phyloP scores from a whole-genome alignment of 2,329 filamentous ascomycete species.

The Fusarium cyanostomum region DNA sequence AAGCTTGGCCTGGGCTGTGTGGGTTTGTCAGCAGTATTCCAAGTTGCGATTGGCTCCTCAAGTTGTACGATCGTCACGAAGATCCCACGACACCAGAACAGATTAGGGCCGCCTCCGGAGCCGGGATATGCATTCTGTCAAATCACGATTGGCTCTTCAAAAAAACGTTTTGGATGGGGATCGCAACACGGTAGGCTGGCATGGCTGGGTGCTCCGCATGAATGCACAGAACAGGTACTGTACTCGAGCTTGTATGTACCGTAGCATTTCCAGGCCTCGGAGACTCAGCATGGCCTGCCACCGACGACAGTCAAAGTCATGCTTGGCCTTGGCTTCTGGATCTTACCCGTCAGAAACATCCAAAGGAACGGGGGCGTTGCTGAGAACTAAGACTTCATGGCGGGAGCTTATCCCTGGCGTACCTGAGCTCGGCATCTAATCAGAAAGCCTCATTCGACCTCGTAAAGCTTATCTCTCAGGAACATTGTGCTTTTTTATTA shows the following conservation, averaged over 20 bases:
- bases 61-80: slow-evolving; percentile 41
- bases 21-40: slow-evolving; percentile 38
- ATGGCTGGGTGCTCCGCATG: slow-evolving; percentile 19
- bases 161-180: slow-evolving; percentile 26
- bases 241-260: slow-evolving; percentile 13
- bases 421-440: slow-evolving; percentile 31
- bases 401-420: slow-evolving; percentile 31
- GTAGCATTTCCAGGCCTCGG: slow-evolving; percentile 24
- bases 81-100: slow-evolving; percentile 42
- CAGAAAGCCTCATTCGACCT: slow-evolving; percentile 13
- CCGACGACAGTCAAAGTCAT: slow-evolving; percentile 30
- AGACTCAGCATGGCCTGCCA: slow-evolving; percentile 28
- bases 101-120: slow-evolving; percentile 40
- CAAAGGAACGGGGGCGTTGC: slow-evolving; percentile 15
- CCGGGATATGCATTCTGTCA: slow-evolving; percentile 27
- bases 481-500: neutral
- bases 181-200: slow-evolving; percentile 12
- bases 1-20: slow-evolving; percentile 3
- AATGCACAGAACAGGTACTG: slow-evolving; percentile 28
- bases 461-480: slow-evolving; percentile 12
- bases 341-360: slow-evolving; percentile 19
- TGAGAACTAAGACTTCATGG: slow-evolving; percentile 29
- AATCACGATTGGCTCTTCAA: slow-evolving; percentile 31
- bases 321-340: slow-evolving; percentile 30
- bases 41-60: slow-evolving; percentile 50